Base-by-base conservation (phyloP, 306 rosid genomes). In the Trifolium fragiferum region DNA sequence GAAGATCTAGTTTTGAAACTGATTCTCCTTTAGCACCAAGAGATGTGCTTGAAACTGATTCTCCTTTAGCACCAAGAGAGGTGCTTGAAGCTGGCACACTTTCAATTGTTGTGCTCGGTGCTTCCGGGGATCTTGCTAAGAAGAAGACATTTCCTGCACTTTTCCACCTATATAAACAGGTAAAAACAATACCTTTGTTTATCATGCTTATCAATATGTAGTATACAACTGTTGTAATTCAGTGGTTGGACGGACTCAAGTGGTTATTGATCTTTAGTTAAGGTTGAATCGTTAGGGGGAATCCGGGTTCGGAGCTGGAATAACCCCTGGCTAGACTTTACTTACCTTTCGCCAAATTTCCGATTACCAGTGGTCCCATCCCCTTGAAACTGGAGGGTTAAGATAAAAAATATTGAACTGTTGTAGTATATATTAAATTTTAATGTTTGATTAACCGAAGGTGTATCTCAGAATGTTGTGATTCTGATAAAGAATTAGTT, bases 111-210 rank as follows among this genome's bases (percentile, higher is more conserved):
- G 97, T 94, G 78, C 99, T 94, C 47, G 99, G 99, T 35, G 97
- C 99, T 50, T 94, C 97, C 11, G 97, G 99, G 62, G 99, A 94
- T 87, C 99, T 94, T 82, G 99, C 99, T 78, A 94, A 90, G 84
- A 94, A 92, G 90, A 94, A 94, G 87, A 94, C 99, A 30, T 94
- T 94, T 72, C 99, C 99, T 2, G 99, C 99, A 38, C 96, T 94
- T 19, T 94, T 84, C 79, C 75, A 90, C 84, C 92, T 94, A 18
- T 94, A 84, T 69, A 83, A 59, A 44, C 99, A 92, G 97, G 99
- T 91, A 21, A 35, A 35, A 66, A 58, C 25, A 44, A 9, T 19
- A 4, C 9, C 10, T 67, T 63, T 67, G 15, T 67, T 10, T 13
- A 61, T 76, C 73, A 35, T 64, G 15, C 30, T 41, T 14, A 63